These are phyloP conservation scores for Cotoneaster glaucophyllus DNA, from an alignment of 306 rosid genomes.

Conservation along the genomic window DNA sequence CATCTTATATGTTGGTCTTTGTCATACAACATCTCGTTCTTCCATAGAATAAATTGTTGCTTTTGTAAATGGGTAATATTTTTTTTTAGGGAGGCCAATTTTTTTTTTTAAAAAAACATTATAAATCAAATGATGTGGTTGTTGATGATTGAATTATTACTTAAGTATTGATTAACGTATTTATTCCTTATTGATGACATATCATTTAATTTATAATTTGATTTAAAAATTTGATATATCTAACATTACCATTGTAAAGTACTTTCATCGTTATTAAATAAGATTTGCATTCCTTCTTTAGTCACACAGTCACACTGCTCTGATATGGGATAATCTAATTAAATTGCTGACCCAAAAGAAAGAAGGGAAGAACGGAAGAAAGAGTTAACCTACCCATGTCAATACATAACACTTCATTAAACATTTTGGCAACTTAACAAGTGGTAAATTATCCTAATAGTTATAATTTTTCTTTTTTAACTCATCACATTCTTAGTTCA, in stretches of 20 bases:
- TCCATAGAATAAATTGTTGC: background rate
- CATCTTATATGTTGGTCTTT: background rate
- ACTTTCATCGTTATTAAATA: background rate
- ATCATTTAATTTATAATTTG: too few species aligned
- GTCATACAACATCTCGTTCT: background rate
- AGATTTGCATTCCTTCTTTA: background rate
- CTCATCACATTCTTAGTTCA: fast-evolving
- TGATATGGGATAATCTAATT: background rate
- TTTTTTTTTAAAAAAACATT: too few species aligned
- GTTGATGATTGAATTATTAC: too few species aligned
- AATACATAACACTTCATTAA: too few species aligned
- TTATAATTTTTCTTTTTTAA: too few species aligned
- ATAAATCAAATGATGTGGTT: too few species aligned
- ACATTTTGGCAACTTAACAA: background rate
- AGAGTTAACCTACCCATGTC: background rate
- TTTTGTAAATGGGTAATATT: too few species aligned
- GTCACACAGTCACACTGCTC: background rate
- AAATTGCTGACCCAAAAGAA: background rate
- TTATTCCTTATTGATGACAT: too few species aligned
- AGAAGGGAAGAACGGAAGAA: background rate
- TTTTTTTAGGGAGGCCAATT: too few species aligned
- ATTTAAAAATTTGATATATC: too few species aligned
- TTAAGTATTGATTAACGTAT: too few species aligned
- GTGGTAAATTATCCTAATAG: too few species aligned
- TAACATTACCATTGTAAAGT: background rate